These are phyloP conservation scores for Lactifluus rugatus DNA, from an alignment of 768 basidiomycete genomes.

Conservation along the genomic window DNA sequence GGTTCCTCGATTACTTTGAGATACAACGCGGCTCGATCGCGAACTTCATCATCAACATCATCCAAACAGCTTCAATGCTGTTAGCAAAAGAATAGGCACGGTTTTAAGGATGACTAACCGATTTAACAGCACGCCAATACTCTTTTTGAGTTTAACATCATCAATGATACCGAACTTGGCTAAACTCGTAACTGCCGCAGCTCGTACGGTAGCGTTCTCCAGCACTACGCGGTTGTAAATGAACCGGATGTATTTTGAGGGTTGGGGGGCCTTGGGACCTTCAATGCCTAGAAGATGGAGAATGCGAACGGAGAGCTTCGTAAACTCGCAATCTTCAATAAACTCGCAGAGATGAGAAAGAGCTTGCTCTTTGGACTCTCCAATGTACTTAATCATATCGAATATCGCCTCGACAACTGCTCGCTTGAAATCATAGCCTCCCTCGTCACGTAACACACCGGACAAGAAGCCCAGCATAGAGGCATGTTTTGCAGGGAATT, in stretches of 20 bases:
- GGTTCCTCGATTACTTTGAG: constrained; percentile 75
- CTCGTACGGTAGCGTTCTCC: constrained; percentile 95
- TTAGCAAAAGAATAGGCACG: constrained; percentile 6
- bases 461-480: constrained; percentile 97
- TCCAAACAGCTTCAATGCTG: constrained; percentile 67
- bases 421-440: constrained; percentile 98
- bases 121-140: constrained; percentile 77
- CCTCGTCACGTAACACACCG: constrained; percentile 93
- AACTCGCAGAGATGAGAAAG: constrained; percentile 98
- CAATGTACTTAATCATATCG: constrained; percentile 98
- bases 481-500: constrained; percentile 94
- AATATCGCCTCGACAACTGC: constrained; percentile 99
- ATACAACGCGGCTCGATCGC: constrained; percentile 94
- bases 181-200: constrained; percentile 88
- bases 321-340: constrained; percentile 99
- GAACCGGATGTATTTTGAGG: constrained; percentile 97
- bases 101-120: constrained; percentile 38
- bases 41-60: constrained; percentile 97
- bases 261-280: constrained; percentile 92
- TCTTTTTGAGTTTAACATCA: constrained; percentile 71
- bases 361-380: constrained; percentile 93
- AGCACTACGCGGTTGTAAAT: constrained; percentile 99
- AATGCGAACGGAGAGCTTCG: constrained; percentile 95
- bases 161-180: constrained; percentile 92
- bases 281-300: constrained; percentile 92